Percentiles rank a stretch among this genome's conserved stretches.
Conservation (phyloP, 352 stramenopile genomes). For the Globisporangium carolinianum region DNA sequence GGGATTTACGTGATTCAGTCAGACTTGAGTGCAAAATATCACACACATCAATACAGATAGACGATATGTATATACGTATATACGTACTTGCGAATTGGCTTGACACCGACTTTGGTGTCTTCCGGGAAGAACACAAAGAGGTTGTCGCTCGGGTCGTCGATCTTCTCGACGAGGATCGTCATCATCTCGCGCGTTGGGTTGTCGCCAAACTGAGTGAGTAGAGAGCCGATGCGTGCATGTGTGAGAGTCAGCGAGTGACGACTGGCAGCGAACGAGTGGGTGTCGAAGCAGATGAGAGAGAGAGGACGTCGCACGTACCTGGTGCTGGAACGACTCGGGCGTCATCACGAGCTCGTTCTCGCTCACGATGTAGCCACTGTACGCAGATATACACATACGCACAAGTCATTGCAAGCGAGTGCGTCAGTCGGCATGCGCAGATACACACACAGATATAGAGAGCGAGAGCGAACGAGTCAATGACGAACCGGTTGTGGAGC, state of each 20-base stretch:
- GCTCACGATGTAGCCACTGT: slow-evolving; percentile 96
- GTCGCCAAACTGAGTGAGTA: slow-evolving; percentile 68
- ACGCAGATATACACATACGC: slow-evolving; percentile 20
- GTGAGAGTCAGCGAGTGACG: background rate
- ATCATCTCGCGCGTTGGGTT: slow-evolving; percentile 93
- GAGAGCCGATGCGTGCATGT: background rate
- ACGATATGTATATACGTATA: slow-evolving; percentile 17
- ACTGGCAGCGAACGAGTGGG: background rate
- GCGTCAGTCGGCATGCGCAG: background rate
- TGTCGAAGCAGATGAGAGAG: background rate
- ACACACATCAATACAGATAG: too few relatives aligned
- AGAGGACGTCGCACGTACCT: slow-evolving; percentile 29
- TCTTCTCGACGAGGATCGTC: slow-evolving; percentile 94
- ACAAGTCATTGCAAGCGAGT: too few relatives aligned
- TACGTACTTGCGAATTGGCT: slow-evolving; percentile 92
- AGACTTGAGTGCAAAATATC: too few relatives aligned
- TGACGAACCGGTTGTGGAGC: slow-evolving; percentile 83
- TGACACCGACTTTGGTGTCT: slow-evolving; percentile 98
- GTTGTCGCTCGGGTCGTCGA: slow-evolving; percentile 90
- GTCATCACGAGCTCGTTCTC: slow-evolving; percentile 96
- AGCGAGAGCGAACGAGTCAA: background rate
- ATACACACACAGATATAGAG: background rate
- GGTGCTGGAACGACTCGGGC: slow-evolving; percentile 85
- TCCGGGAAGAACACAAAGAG: slow-evolving; percentile 99
- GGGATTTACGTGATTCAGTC: background rate